Evolutionary conservation across 1,284 basidiomycete species (phyloP), one percentile per base, ranked within the genome.

Genomic region (Cerrena zonata): DNA sequence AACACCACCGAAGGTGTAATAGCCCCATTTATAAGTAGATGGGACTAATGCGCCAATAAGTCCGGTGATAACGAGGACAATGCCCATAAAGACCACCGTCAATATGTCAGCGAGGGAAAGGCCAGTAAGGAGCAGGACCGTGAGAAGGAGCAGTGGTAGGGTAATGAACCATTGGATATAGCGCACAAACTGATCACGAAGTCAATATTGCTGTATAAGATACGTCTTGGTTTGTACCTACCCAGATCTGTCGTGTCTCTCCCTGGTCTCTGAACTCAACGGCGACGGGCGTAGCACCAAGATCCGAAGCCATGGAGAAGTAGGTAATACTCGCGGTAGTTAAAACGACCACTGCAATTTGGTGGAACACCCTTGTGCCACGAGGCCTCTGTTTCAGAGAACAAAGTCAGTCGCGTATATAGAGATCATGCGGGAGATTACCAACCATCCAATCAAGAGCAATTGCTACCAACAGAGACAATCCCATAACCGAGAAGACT

Each of bases 111-210:
- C 72, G 12, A 80, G 66, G 12, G 79, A 73, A 40, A 82, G 64
- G 13, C 72, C 76, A 36, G 79, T 78, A 37, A 74, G 67, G 52
- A 81, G 67, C 18, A 80, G 65, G 19, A 84, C 63, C 43, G 70
- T 68, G 48, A 82, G 70, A 4, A 84, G 68, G 4, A 84, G 60
- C 12, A 79, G 63, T 2, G 83, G 82, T 12, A 77, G 77, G 47
- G 75, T 81, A 68, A 82, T 73, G 53, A 74, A 72, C 75, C 77
- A 80, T 57, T 78, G 75, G 59, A 82, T 79, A 61, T 80, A 82
- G 39, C 78, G 69, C 0, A 70, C 72, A 57, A 63, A 74, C 73
- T 75, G 40, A 30, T 47, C 59, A 45, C 7, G 21, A 26, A 7
- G 13, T 21, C 15, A n/a, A 26, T 10, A 15, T 4, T 3, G 13